Evolutionary conservation across 305 asterid genomes (phyloP).

Genomic region (Withania somnifera): DNA sequence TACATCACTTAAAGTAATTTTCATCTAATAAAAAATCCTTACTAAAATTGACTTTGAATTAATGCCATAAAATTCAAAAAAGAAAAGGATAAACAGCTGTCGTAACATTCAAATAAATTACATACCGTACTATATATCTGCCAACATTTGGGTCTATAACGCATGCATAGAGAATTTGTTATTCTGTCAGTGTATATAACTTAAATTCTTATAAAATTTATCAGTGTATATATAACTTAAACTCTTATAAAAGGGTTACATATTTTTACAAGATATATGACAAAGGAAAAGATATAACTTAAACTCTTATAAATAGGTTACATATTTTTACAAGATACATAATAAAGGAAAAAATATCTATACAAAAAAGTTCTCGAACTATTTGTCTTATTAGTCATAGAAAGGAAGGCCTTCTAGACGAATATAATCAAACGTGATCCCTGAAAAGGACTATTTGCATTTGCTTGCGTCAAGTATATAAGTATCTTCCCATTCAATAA

Average conservation of each 20-base stretch:
- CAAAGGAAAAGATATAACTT: no score
- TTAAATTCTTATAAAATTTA: no score
- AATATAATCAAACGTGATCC: constrained; percentile 50
- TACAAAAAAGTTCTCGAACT: neutral
- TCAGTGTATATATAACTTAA: no score
- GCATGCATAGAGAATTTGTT: neutral
- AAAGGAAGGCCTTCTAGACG: constrained; percentile 35
- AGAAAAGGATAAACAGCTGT: neutral
- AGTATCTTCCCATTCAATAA: constrained; percentile 27
- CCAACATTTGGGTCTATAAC: no score
- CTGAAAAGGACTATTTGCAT: constrained; percentile 34
- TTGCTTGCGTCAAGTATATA: constrained; percentile 40
- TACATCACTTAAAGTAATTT: no score
- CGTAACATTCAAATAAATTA: neutral
- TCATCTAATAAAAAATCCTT: no score
- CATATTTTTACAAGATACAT: neutral
- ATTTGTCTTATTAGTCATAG: neutral
- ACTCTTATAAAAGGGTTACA: no score
- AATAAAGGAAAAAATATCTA: neutral
- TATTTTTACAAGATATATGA: no score
- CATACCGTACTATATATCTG: neutral
- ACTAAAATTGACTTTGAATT: no score
- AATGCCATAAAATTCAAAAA: no score
- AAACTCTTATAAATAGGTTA: neutral
- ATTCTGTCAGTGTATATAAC: neutral